Evolutionary conservation across 495 filamentous ascomycete species (phyloP), one percentile per base, ranked within the genome.

Genomic region (Hypoxylon subgilvum): DNA sequence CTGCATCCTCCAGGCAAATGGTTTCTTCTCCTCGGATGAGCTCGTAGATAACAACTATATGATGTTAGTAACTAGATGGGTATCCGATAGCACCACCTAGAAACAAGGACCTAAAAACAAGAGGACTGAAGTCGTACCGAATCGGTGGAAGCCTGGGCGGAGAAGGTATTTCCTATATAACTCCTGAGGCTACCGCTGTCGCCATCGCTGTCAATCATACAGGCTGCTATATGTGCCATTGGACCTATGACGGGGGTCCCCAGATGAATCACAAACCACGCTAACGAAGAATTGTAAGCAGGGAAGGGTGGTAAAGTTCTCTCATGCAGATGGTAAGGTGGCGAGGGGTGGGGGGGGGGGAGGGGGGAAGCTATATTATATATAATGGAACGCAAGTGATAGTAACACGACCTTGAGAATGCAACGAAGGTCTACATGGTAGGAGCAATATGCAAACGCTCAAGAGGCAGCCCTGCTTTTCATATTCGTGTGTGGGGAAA

Each of bases 1-100:
- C 45, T 80, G 77, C 79, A 82, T 81, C 63, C 77, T 82, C 76
- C 76, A 79, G 18, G 74, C 67, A 59, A 73, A 75, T 17, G 76
- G 74, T 53, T 73, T 82, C 57, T 72, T 77, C 56, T 69, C 34
- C 49, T 71, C 50, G 65, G 68, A 39, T 55, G 72, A 48, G 70
- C 72, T 68, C 69, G 32, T 38, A 50, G 54, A 66, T n/a, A 54
- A 42, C 19, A 67, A 36, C 68, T 68, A 38, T 60, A 52, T 17
- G n/a, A 23, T 41, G 42, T 52, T 35, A 21, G 45, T 35, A 32
- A 50, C 63, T 48, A 67, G 61, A 19, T 54, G 52, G 68, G 64
- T 67, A 72, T 57, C 57, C 8, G 23, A 48, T 35, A 31, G 48
- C 39, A 27, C 32, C 36, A 36, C 42, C 22, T 10, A n/a, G 30